Conservation (phyloP, 2,329 filamentous ascomycete genomes). For the Diatrype stigma region DNA sequence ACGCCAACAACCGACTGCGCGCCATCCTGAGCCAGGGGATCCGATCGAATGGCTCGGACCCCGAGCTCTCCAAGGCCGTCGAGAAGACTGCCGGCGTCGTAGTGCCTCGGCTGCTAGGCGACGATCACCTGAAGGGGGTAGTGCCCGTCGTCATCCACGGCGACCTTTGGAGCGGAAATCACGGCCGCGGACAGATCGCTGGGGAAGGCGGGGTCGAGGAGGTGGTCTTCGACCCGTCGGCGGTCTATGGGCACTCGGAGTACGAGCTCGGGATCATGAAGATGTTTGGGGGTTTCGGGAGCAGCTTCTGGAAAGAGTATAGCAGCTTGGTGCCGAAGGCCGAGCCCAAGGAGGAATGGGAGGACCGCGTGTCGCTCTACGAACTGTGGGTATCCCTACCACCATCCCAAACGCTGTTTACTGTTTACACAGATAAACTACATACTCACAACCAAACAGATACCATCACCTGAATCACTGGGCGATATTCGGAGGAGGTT, state of each 20-base stretch:
- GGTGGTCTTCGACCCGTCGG: constrained; percentile 77
- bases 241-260: constrained; percentile 81
- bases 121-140: constrained; percentile 60
- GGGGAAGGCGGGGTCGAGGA: constrained; percentile 55
- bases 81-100: constrained; percentile 60
- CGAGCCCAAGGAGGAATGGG: constrained; percentile 77
- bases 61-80: constrained; percentile 58
- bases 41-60: constrained; percentile 59
- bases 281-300: constrained; percentile 89
- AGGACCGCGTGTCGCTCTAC: constrained; percentile 78
- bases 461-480: constrained; percentile 91
- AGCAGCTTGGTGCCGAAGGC: constrained; percentile 69
- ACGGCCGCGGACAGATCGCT: constrained; percentile 60
- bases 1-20: constrained; percentile 69
- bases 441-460: constrained; percentile 42
- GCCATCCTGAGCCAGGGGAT: constrained; percentile 57
- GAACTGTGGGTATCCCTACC: constrained; percentile 62
- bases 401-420: no score
- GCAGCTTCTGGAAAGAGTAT: constrained; percentile 72
- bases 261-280: constrained; percentile 92
- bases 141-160: constrained; percentile 83
- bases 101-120: constrained; percentile 71
- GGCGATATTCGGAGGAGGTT: constrained; percentile 78
- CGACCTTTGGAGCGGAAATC: constrained; percentile 91
- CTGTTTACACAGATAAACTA: background rate